Base-by-base conservation (phyloP, 2,329 filamentous ascomycete genomes). In the Dothiorella sarmentorum region DNA sequence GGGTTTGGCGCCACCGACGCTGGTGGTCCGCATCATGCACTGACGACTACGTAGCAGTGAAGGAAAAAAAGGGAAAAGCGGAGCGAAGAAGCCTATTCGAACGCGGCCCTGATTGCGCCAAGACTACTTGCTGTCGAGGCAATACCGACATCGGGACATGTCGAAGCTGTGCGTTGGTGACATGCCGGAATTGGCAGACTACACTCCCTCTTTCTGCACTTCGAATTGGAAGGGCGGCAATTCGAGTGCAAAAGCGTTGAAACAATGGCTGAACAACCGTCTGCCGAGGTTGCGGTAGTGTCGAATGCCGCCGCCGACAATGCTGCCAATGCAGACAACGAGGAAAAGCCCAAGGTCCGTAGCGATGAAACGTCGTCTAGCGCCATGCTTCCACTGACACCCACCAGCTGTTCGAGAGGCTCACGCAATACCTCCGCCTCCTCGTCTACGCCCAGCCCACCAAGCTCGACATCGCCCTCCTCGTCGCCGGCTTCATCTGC, bases 401-500 rank as follows among this genome's bases (percentile, higher is more conserved):
- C n/a, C 20, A 7, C 17, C 44, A 49, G 40, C 17, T 44, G 37
- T 26, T 42, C 43, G 71, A 71, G 65, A 67, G 64, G 62, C 57
- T 71, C 52, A 58, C 67, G 40, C 60, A 67, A 24, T 71, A 71
- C 47, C 13, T 52, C 11, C 47, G 7, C 3, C 47, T 52, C 15
- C 47, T 52, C 13, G 20, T 52, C 20, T 52, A 52, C 47, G 47
- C 47, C 1, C 26, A 38, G 4, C 47, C 47, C 5, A 40, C 31
- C 20, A 38, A 38, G 9, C 15, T 53, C 33, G 49, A 53, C 49
- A 29, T 40, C 24, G 13, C 22, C 24, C 49, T 53, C 9, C 56
- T 65, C 3, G 29, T 62, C 17, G 66, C 69, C 51, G 79, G 78
- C 51, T 63, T 69, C 58, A 44, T 80, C 24, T 73, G 75, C 56